phyloP scores from a whole-genome alignment of 495 filamentous ascomycete species.

The Achaetomiella virescens region DNA sequence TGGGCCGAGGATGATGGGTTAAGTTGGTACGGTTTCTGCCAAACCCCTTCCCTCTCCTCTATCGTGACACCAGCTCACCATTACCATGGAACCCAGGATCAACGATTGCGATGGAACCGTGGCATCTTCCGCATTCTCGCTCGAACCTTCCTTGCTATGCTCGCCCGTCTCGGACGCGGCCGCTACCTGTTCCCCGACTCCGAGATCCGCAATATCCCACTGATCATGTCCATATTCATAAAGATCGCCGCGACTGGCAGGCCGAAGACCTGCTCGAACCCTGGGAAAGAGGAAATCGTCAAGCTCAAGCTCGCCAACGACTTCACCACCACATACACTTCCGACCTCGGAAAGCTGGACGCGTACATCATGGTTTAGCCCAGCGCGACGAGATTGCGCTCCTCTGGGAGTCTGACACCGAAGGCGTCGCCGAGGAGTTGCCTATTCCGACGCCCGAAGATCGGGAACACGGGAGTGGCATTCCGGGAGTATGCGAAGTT shows the following conservation, averaged over 20 bases:
- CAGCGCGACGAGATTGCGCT: slow-evolving; percentile 19
- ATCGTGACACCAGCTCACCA: neutral
- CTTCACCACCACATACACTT: slow-evolving; percentile 13
- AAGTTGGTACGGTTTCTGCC: neutral
- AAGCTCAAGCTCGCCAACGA: slow-evolving; percentile 5
- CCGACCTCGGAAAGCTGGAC: slow-evolving; percentile 5
- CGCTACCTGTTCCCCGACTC: slow-evolving; percentile 22
- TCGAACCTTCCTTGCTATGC: slow-evolving; percentile 33
- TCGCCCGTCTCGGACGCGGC: slow-evolving; percentile 28
- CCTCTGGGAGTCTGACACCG: slow-evolving; percentile 10
- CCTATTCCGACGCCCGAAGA: slow-evolving; percentile 17
- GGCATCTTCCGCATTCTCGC: slow-evolving; percentile 20
- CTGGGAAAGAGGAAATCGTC: slow-evolving; percentile 2
- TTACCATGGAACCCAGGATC: slow-evolving; percentile 12
- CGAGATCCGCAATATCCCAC: slow-evolving; percentile 26
- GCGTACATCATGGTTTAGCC: slow-evolving; percentile 19
- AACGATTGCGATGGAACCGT: slow-evolving; percentile 23
- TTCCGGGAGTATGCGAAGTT: slow-evolving; percentile 13
- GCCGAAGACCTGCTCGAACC: neutral
- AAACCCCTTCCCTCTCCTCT: neutral
- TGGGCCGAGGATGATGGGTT: neutral
- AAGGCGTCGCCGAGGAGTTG: slow-evolving; percentile 15
- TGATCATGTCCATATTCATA: slow-evolving; percentile 32
- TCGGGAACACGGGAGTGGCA: slow-evolving; percentile 7
- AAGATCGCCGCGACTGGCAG: slow-evolving; percentile 11